A percentile compares a stretch with the other conserved stretches of the same genome.
Conservation (phyloP, 345 rosid species). For the Populus ilicifolia region DNA sequence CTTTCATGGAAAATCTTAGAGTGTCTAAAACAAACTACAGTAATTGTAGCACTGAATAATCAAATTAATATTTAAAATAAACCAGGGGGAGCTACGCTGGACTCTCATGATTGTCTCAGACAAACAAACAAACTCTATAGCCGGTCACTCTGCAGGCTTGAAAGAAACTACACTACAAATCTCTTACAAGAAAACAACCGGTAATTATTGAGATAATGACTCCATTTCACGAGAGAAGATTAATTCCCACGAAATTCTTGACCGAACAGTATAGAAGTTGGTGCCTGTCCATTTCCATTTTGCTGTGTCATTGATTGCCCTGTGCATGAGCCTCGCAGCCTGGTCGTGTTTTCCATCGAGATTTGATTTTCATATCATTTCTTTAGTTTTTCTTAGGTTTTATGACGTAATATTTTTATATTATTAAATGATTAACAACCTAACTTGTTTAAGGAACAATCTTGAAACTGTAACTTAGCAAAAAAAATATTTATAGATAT, state of each 20-base stretch:
- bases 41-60: background rate
- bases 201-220: conserved; percentile 27
- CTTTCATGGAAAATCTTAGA: too few relatives aligned
- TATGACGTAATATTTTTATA: too few relatives aligned
- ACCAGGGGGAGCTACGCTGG: background rate
- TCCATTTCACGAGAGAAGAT: conserved; percentile 27
- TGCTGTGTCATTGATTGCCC: conserved; percentile 9
- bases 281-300: background rate
- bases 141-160: conserved; percentile 30
- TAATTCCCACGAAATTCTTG: conserved; percentile 3
- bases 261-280: conserved; percentile 13
- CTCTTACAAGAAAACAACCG: background rate
- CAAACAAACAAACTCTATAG: conserved; percentile 22
- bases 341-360: background rate
- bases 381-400: background rate
- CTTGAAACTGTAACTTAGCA: too few relatives aligned
- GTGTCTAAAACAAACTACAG: background rate
- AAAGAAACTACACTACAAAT: conserved; percentile 2
- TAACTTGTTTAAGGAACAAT: too few relatives aligned
- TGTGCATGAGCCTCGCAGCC: background rate
- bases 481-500: too few relatives aligned
- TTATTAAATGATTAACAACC: background rate
- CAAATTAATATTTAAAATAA: background rate
- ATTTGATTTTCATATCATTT: background rate
- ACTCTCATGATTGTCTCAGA: background rate